These are phyloP conservation scores for Globisporangium camurandrum DNA, from an alignment of 352 stramenopile species.

Conservation along the genomic window DNA sequence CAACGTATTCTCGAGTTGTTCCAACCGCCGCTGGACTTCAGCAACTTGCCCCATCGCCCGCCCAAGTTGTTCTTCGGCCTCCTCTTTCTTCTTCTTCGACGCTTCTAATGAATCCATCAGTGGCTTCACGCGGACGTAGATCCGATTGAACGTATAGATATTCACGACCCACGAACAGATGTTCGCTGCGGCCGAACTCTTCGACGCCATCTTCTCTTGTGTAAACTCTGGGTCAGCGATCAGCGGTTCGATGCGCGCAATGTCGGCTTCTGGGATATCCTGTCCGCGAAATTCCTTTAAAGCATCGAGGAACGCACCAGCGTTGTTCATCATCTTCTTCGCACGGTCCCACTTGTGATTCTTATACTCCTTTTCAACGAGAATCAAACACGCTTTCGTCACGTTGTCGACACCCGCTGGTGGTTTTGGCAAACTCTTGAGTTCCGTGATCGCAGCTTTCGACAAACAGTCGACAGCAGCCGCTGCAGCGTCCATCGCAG, in stretches of 20 bases:
- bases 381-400: constrained; percentile 93
- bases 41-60: constrained; percentile 90
- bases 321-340: constrained; percentile 99
- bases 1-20: constrained; percentile 91
- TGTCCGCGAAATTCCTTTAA: constrained; percentile 92
- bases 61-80: constrained; percentile 89
- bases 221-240: constrained; percentile 93
- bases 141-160: constrained; percentile 97
- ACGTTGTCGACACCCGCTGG: constrained; percentile 94
- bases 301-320: constrained; percentile 91
- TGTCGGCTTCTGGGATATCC: constrained; percentile 93
- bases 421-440: constrained; percentile 95
- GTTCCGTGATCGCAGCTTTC: constrained; percentile 94
- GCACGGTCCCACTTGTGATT: constrained; percentile 97
- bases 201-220: constrained; percentile 94
- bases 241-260: constrained; percentile 88
- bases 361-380: constrained; percentile 98
- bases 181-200: constrained; percentile 94
- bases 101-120: constrained; percentile 96
- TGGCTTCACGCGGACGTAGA: constrained; percentile 98
- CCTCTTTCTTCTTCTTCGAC: constrained; percentile 90
- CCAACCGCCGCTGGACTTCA: constrained; percentile 90
- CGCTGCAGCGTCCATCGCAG: constrained; percentile 94
- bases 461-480: constrained; percentile 95
- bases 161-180: constrained; percentile 98